Evolutionary conservation across 495 filamentous ascomycete genomes (phyloP), one percentile per base, ranked within the genome.

Genomic region (Podospora didyma): DNA sequence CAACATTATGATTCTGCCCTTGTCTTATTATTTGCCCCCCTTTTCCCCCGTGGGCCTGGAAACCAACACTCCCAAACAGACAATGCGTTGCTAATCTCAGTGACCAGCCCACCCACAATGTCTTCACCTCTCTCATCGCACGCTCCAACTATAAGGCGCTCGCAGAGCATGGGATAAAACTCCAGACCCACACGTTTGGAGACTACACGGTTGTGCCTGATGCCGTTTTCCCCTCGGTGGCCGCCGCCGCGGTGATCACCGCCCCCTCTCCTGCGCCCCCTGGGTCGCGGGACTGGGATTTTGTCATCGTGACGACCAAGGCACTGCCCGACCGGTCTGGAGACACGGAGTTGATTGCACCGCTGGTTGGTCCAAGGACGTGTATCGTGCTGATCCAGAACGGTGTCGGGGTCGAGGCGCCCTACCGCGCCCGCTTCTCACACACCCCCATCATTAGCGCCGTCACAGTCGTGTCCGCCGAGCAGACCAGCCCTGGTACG

Each of bases 341-440:
- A 24, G 77, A 82, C 37, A 61, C 73, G 16, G 67, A 68, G 17
- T 62, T 70, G 14, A 69, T 88, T 24, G 75, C 85, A 20, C 58
- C 60, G 2, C 75, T 86, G 9, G 79, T 82, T n/a, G 65, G 80
- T 0, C 67, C 74, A 1, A 73, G 64, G 50, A 75, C 68, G 1
- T 59, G 56, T 54, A 79, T 89, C 56, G 82, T 89, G 19, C 70
- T 89, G 31, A 83, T 88, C 49, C 86, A 89, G 57, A 89, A 89
- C 67, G 86, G 86, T 23, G 78, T 89, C 10, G 86, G 86, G 23
- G 84, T 88, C 23, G 86, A 89, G 56, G 79, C 79, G 11, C 76
- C 84, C 0, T 86, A 86, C 67, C 75, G 82, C 28, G 67, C 66
- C 46, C 70, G 76, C 9, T 88, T 84, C 53, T 82, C 84, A 0